Evolutionary conservation across 2,329 filamentous ascomycete genomes (phyloP), one percentile per base, ranked within the genome.

Genomic region (Leptographium procerum): DNA sequence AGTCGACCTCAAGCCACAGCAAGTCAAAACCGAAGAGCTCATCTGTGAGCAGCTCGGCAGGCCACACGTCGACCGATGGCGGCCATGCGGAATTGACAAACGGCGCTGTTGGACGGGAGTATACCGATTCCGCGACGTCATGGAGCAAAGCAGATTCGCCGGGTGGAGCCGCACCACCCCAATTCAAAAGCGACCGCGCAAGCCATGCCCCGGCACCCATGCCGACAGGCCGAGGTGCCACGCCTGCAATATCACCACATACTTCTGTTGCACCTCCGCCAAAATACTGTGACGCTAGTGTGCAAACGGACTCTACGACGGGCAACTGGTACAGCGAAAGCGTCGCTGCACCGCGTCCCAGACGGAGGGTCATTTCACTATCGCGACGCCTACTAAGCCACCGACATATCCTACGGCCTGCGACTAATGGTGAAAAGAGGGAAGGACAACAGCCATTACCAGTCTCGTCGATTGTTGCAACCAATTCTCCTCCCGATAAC

Each of bases 241-340:
- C 53, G 26, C 24, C 28, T 11, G 16, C 40, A 19, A 14, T 9
- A 5, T 74, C 74, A 2, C 71, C 74, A 8, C 73, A 70, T 50
- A 65, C 69, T 4, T 77, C 77, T 1, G 65, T 68, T 1, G 66
- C 68, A 1, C 70, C 73, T 3, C 70, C 71, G 13, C 67, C 72
- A 8, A 70, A 71, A 19, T 84, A 84, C 62, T 70, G 75, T 55
- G 77, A 83, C 64, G 76, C 71, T 11, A 68, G 71, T 6, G 74
- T 80, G 2, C 81, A 84, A 64, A 84, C 81, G 0, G 81, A 83
- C 33, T 73, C 76, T 0, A 77, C 79, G 1, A 72, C 76, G 34
- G 78, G 77, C 16, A 76, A 77, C 59, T 82, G 78, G 78, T 81
- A 77, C 60, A 78, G 75, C 61, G 69, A 71, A 33, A 63, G 67